Base-by-base conservation (phyloP, 139 green algal genomes). In the Auxenochlorella pyrenoidosa region DNA sequence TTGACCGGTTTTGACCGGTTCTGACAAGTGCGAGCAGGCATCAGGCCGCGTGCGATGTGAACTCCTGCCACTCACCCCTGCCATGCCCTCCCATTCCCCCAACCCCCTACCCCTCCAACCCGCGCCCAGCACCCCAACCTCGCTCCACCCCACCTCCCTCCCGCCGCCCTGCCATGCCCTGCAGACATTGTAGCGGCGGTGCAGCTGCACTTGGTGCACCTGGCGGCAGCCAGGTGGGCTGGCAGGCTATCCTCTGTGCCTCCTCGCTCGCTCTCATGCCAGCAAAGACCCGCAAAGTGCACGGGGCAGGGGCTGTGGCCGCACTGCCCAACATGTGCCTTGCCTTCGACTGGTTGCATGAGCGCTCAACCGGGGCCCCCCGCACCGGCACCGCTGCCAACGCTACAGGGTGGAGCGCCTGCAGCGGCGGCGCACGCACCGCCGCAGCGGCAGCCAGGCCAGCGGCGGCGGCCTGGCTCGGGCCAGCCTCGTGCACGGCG, bases 151-250 rank as follows among this genome's bases (percentile, higher is more conserved):
- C 28, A 19, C 19, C 40, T 34, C 72, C 40, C 26, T 38, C 24
- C 73, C 41, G n/a, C 5, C 26, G 28, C 73, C 24, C 44, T 59
- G 32, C 59, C 63, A 30, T 2, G 2, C 28, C 75, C 34, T 44
- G 80, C 80, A 85, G 80, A 85, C 47, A 75, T 94, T 38, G 30
- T 90, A 26, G 38, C 81, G 28, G 70, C 72, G 12, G n/a, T 91
- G 82, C 24, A 73, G 41, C 63, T 40, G 5, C 88, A 94, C 72
- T 79, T 94, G 24, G 30, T 54, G 36, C 51, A 70, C 18, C 68
- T 93, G 51, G 71, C 80, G 59, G 72, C 43, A 15, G 88, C 43
- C 32, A 68, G 77, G 72, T 79, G 66, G 59, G 78, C 47, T 22
- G 36, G 12, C n/a, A 83, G 40, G 54, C 47, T 54, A 10, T 10